These are phyloP conservation scores for Luffa acutangula DNA, from an alignment of 306 rosid genomes.

Conservation along the genomic window DNA sequence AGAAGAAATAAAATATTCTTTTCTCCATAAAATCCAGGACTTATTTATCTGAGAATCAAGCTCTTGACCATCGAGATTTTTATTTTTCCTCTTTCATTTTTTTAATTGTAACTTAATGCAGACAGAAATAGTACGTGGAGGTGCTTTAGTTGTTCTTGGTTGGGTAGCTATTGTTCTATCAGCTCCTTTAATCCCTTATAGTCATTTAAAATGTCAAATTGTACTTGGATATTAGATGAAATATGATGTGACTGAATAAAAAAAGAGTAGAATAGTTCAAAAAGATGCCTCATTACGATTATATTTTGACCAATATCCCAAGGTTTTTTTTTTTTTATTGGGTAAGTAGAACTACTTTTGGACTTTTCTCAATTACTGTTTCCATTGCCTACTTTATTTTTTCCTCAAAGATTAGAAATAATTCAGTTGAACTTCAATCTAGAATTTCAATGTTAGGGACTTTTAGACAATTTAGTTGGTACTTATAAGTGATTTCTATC, in stretches of 20 bases:
- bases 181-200: not conserved
- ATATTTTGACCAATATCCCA: not conserved
- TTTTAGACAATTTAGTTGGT: not conserved
- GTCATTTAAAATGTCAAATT: not conserved
- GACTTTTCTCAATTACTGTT: not conserved
- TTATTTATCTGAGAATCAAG: not conserved
- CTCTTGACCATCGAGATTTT: not conserved
- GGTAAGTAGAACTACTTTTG: not conserved
- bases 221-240: not conserved
- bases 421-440: not conserved
- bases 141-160: not conserved
- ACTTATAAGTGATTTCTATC: not conserved
- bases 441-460: not conserved
- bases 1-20: no score
- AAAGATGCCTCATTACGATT: not conserved
- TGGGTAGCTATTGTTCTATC: not conserved
- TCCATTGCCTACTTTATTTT: not conserved
- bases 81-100: not conserved
- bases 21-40: no score
- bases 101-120: not conserved
- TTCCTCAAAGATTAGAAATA: not conserved
- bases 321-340: not conserved
- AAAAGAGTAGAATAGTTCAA: not conserved
- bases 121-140: not conserved
- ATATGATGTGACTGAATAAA: not conserved